Percentiles rank a stretch among this genome's conserved stretches.
Evolutionary conservation across 257 asterid genomes (phyloP).

Genomic region (Cruciata laevipes): DNA sequence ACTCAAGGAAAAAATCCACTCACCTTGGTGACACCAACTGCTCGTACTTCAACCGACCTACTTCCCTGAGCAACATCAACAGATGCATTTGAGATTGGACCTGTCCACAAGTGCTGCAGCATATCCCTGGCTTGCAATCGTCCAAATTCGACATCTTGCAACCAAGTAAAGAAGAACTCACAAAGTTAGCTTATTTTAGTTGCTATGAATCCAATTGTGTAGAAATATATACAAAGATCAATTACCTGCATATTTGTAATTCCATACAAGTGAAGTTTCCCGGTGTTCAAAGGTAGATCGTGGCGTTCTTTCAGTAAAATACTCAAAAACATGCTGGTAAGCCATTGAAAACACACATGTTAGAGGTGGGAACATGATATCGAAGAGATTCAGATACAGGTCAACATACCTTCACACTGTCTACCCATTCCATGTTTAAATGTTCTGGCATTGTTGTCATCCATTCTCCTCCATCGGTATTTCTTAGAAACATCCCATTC

Average conservation of each 20-base stretch:
- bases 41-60: conserved; percentile 91
- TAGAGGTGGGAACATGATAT: conserved; percentile 15
- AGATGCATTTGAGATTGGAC: conserved; percentile 91
- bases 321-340: conserved; percentile 87
- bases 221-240: conserved; percentile 7
- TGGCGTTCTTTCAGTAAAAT: conserved; percentile 96
- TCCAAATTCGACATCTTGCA: conserved; percentile 84
- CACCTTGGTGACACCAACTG: conserved; percentile 97
- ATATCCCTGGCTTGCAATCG: conserved; percentile 97
- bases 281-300: conserved; percentile 83
- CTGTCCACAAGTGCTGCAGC: conserved; percentile 99
- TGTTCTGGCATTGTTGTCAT: conserved; percentile 99
- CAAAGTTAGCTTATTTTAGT: conserved; percentile 2
- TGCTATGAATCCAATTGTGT: conserved; percentile 12
- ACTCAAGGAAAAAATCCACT: conserved; percentile 7
- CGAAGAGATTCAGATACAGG: conserved; percentile 11
- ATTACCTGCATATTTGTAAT: conserved; percentile 89
- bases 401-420: conserved; percentile 62
- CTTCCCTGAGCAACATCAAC: conserved; percentile 96
- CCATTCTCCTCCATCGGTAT: conserved; percentile 69
- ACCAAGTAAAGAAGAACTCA: conserved; percentile 7
- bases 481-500: conserved; percentile 92
- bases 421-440: conserved; percentile 96
- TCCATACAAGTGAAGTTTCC: conserved; percentile 94
- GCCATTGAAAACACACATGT: conserved; percentile 19